Conservation (phyloP, 2,329 filamentous ascomycete genomes). For the Botrytis squamosa region DNA sequence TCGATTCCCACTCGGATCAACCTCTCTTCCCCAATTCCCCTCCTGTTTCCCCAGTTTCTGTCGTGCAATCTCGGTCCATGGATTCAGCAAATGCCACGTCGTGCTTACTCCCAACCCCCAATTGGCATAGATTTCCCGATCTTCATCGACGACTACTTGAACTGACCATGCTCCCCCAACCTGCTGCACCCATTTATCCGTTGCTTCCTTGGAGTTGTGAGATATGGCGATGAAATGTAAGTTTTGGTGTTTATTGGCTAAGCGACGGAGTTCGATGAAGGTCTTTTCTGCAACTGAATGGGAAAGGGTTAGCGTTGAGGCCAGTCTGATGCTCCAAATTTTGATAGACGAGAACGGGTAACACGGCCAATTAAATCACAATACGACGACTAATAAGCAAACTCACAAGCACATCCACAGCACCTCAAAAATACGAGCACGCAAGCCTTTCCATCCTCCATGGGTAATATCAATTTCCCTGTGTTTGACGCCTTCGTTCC, state of each 20-base stretch:
- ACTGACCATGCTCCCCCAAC: conserved; percentile 46
- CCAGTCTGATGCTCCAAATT: neutral
- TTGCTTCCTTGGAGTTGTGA: conserved; percentile 59
- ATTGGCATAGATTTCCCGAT: conserved; percentile 59
- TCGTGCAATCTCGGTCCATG: conserved; percentile 54
- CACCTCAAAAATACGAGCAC: conserved; percentile 68
- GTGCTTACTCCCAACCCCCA: conserved; percentile 66
- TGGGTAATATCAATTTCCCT: conserved; percentile 43
- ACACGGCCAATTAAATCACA: neutral
- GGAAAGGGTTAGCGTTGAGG: neutral
- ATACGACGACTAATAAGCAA: neutral
- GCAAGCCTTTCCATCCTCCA: conserved; percentile 51
- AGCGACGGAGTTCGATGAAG: conserved; percentile 54
- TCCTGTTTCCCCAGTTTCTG: conserved; percentile 60
- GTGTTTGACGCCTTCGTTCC: conserved; percentile 33
- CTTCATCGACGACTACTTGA: conserved; percentile 59
- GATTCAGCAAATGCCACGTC: conserved; percentile 63
- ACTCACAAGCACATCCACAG: conserved; percentile 72
- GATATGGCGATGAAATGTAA: conserved; percentile 62
- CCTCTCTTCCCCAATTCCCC: conserved; percentile 60
- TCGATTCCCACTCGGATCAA: conserved; percentile 63
- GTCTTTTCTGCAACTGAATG: conserved; percentile 64
- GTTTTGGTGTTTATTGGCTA: conserved; percentile 52
- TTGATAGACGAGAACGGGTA: neutral
- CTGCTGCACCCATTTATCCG: conserved; percentile 43